A percentile compares a stretch with the other conserved stretches of the same genome.
Evolutionary conservation across 108 stramenopile species (phyloP).

Genomic region (Phaeodactylum tricornutum): DNA sequence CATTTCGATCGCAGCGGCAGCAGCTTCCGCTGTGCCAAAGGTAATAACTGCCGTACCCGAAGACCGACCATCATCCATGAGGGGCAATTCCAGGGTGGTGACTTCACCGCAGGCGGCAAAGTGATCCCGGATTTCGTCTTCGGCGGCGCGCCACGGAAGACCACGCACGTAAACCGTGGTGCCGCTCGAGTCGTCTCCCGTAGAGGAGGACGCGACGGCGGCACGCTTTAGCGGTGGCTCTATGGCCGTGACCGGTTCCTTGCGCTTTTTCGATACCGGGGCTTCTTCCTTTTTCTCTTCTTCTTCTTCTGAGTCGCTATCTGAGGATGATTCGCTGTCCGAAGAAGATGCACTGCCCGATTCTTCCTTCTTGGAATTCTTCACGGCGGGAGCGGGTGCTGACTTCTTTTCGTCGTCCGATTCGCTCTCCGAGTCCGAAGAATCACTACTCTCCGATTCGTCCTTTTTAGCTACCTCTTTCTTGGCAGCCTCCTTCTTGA

Average conservation of each 20-base stretch:
- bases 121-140: conserved; percentile 85
- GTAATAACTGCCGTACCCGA: conserved; percentile 84
- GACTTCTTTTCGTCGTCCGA: conserved; percentile 23
- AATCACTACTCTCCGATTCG: conserved; percentile 7
- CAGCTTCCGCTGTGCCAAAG: conserved; percentile 48
- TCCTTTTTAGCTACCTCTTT: conserved; percentile 11
- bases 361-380: conserved; percentile 25
- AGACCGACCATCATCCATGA: conserved; percentile 75
- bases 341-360: conserved; percentile 9
- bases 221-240: conserved; percentile 33
- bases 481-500: conserved; percentile 10
- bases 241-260: conserved; percentile 28
- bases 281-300: conserved; percentile 24
- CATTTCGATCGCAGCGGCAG: conserved; percentile 68
- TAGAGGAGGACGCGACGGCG: conserved; percentile 10
- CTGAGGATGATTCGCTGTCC: conserved; percentile 18
- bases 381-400: conserved; percentile 9
- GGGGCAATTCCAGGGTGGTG: conserved; percentile 67
- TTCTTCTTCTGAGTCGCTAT: conserved; percentile 18
- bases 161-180: conserved; percentile 86
- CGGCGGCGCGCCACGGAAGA: conserved; percentile 86
- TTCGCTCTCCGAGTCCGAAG: conserved; percentile 11
- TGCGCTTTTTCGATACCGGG: conserved; percentile 39
- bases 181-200: conserved; percentile 15
- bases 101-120: conserved; percentile 80